Base-by-base conservation (phyloP, 352 stramenopile genomes). In the Globisporangium barbulae region DNA sequence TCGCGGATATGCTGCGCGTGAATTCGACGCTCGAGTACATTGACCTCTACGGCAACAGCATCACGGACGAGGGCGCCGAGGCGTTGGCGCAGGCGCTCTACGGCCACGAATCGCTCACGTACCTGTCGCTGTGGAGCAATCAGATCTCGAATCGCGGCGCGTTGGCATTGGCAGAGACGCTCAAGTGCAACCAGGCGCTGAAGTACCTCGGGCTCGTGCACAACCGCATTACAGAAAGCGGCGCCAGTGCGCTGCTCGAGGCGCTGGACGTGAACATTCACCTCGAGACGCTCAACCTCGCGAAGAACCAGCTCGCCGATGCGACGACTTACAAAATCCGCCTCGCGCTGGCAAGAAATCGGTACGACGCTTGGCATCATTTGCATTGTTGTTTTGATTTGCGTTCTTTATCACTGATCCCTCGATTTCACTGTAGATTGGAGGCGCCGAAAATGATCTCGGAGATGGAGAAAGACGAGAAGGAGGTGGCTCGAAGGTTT, bases 1-100 rank as follows among this genome's bases (percentile, higher is more conserved):
- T 93, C 39, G 78, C 83, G 8, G 82, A 88, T 41, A 90, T 90
- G 83, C 65, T 91, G 50, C 83, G 81, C 52, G 72, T 69, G 61
- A 93, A 91, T 69, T 69, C 72, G 31, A 91, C 83, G 41, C 60
- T 93, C 21, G 70, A 90, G 66, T 79, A 79, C 53, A 63, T 94
- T 57, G 81, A 92, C 39, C 42, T 94, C 33, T 85, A 78, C 45
- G 75, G 80, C 49, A 93, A 93, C 68, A 68, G 72, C 30, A 91
- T 94, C 64, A 77, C 78, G 22, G 83, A 91, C 61, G 72, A 62
- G 17, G 85, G 85, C 19, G 81, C 61, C 3, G 67, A 88, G 35
- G 75, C 75, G 31, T 52, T 94, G 15, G 83, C 85, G 21, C 72
- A 90, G 25, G 85, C 79, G 12, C 68, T 94, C 5, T 90, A 90